These are phyloP conservation scores for Cytospora paraplurivora DNA, from an alignment of 2,329 filamentous ascomycete species.

Conservation along the genomic window DNA sequence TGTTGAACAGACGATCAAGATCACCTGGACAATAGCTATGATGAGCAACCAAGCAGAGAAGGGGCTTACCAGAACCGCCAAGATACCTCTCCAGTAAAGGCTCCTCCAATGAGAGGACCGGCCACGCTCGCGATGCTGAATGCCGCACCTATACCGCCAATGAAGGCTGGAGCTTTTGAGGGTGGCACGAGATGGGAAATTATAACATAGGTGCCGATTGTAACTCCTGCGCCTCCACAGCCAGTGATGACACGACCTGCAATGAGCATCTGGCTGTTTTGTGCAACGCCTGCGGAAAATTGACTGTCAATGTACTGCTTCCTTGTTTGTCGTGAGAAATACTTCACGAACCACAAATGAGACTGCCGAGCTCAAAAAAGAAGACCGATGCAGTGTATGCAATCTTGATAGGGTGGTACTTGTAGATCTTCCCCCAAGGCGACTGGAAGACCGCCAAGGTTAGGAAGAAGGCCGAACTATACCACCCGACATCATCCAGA, in stretches of 20 bases:
- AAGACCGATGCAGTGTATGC: background rate
- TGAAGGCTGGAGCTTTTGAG: slow-evolving; percentile 33
- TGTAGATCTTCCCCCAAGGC: slow-evolving; percentile 12
- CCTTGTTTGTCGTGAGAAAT: background rate
- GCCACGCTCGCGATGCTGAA: slow-evolving; percentile 49
- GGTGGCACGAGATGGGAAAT: slow-evolving; percentile 38
- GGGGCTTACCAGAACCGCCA: slow-evolving; percentile 13
- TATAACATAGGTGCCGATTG: slow-evolving; percentile 44
- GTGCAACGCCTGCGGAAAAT: slow-evolving; percentile 38
- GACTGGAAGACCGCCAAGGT: slow-evolving; percentile 9
- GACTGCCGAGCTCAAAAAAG: slow-evolving; percentile 3
- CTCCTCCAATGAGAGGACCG: slow-evolving; percentile 53
- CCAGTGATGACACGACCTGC: slow-evolving; percentile 37
- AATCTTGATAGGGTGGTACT: slow-evolving; percentile 1
- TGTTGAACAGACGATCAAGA: no score
- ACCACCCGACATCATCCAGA: slow-evolving; percentile 5
- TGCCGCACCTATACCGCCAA: slow-evolving; percentile 44
- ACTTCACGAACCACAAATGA: slow-evolving; percentile 3
- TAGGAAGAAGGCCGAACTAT: slow-evolving; percentile 10
- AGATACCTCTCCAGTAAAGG: slow-evolving; percentile 46
- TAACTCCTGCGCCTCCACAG: slow-evolving; percentile 43
- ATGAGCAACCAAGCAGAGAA: no score
- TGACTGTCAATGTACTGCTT: no score
- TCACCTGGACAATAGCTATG: no score
- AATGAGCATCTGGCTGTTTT: slow-evolving; percentile 40